Evolutionary conservation across 345 rosid genomes (phyloP).

Genomic region (Gossypium longicalyx): DNA sequence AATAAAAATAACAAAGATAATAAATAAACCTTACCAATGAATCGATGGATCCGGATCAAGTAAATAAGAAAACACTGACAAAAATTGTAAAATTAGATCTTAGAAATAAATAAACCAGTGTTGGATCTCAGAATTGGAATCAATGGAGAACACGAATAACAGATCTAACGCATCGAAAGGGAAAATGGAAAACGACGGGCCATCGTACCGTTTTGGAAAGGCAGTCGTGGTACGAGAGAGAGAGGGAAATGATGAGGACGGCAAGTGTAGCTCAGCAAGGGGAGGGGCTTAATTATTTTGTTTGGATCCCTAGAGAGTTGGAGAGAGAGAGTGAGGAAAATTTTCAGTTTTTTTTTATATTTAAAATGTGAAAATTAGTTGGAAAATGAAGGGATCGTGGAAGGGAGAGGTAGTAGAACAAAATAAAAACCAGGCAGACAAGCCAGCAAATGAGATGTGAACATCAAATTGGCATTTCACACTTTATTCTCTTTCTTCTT

Average conservation of each 20-base stretch:
- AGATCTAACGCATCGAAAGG: slow-evolving; percentile 16
- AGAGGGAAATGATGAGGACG: not conserved
- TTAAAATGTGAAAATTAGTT: not conserved
- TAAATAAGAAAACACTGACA: not conserved
- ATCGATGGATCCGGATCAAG: slow-evolving; percentile 6
- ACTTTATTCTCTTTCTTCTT: not conserved
- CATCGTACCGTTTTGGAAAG: slow-evolving; percentile 9
- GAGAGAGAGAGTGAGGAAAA: not conserved
- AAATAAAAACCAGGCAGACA: not conserved
- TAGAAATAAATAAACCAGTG: not conserved
- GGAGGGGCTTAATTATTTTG: not conserved
- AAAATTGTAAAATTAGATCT: not conserved
- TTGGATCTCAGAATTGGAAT: not conserved
- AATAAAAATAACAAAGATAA: not conserved
- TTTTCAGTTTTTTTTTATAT: not conserved
- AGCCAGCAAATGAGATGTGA: not conserved
- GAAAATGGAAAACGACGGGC: not conserved
- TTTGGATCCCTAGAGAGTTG: slow-evolving; percentile 14
- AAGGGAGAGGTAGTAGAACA: not conserved
- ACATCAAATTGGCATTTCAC: not conserved
- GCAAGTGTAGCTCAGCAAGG: not conserved
- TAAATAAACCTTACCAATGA: not conserved
- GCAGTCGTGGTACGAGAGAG: not conserved
- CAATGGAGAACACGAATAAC: not conserved
- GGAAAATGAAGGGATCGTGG: slow-evolving; percentile 17